phyloP scores from a whole-genome alignment of 2,329 filamentous ascomycete genomes.

The Penicillium brevicompactum region DNA sequence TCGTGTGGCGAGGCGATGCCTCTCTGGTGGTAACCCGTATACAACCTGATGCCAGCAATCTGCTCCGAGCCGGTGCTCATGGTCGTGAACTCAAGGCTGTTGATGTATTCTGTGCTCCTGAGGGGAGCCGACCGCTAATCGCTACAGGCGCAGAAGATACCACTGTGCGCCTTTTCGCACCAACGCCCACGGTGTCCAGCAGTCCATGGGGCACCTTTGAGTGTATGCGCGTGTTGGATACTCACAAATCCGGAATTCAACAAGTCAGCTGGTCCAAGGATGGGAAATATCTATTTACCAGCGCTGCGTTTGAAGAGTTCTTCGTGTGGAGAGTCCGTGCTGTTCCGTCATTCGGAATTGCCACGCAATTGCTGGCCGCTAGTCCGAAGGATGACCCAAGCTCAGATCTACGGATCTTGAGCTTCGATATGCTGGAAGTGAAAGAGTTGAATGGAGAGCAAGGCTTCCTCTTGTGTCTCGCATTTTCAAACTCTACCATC shows the following conservation, averaged over 20 bases:
- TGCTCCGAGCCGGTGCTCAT: conserved; percentile 71
- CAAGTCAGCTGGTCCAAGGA: conserved; percentile 71
- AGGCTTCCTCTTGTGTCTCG: conserved; percentile 66
- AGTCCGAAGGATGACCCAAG: conserved; percentile 53
- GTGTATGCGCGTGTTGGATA: conserved; percentile 68
- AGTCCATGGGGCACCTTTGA: conserved; percentile 34
- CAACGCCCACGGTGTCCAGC: conserved; percentile 14
- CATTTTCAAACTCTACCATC: conserved; percentile 80
- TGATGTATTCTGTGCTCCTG: conserved; percentile 45
- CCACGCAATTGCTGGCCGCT: conserved; percentile 54
- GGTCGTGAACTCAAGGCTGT: conserved; percentile 80
- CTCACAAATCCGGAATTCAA: conserved; percentile 83
- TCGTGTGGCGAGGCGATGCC: conserved; percentile 76
- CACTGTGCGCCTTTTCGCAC: conserved; percentile 68
- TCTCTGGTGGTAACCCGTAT: conserved; percentile 52
- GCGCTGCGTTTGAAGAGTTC: conserved; percentile 85
- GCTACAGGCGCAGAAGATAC: conserved; percentile 74
- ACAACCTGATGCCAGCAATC: conserved; percentile 42
- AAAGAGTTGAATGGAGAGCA: conserved; percentile 25
- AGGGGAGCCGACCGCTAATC: conserved; percentile 44
- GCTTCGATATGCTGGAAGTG: conserved; percentile 64
- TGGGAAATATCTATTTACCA: conserved; percentile 75
- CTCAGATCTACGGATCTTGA: conserved; percentile 76
- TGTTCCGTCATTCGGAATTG: conserved; percentile 56
- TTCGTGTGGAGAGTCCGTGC: conserved; percentile 73